Evolutionary conservation across 2,329 filamentous ascomycete genomes (phyloP), one percentile per base, ranked within the genome.

Genomic region (Pseudocercospora macadamiae): DNA sequence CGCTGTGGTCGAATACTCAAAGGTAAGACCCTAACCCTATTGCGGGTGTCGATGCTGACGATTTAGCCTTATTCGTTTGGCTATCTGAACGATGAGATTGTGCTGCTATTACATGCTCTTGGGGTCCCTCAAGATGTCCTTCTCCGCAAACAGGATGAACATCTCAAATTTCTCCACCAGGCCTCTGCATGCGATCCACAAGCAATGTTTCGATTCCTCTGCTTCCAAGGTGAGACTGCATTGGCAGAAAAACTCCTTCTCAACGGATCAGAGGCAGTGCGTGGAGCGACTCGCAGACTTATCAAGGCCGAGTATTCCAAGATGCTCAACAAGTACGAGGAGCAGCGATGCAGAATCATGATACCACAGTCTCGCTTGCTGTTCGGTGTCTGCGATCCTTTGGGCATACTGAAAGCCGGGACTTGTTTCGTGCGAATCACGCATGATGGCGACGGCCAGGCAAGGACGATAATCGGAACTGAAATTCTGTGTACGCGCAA

Each of bases 21-120:
- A 45, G 34, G 51, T 54, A 30, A 23, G 51, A 26, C 19, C 34
- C n/a, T n/a, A n/a, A 45, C 25, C 21, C 8, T 14, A 37, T 2
- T 37, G n/a, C n/a, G n/a, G n/a, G n/a, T n/a, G n/a, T n/a, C n/a
- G n/a, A n/a, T n/a, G n/a, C n/a, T n/a, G n/a, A n/a, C n/a, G n/a
- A n/a, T n/a, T n/a, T n/a, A 54, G 51, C 51, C 51, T 26, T 54
- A 55, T 16, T 30, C 39, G 3, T 55, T 55, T 21, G 53, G 53
- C 9, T 48, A 47, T 32, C 12, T 55, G 34, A 55, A 55, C 53
- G 53, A 55, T 34, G 53, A 55, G 53, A 47, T 55, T 47, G 42
- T 55, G 8, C 14, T 55, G n/a, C 53, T 55, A 8, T 19, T 55
- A 14, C 37, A 55, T 19, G 37, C 39, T 16, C 53, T 55, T n/a